Conservation (phyloP, 2,329 filamentous ascomycete species). For the Tolypocladium nubicola region DNA sequence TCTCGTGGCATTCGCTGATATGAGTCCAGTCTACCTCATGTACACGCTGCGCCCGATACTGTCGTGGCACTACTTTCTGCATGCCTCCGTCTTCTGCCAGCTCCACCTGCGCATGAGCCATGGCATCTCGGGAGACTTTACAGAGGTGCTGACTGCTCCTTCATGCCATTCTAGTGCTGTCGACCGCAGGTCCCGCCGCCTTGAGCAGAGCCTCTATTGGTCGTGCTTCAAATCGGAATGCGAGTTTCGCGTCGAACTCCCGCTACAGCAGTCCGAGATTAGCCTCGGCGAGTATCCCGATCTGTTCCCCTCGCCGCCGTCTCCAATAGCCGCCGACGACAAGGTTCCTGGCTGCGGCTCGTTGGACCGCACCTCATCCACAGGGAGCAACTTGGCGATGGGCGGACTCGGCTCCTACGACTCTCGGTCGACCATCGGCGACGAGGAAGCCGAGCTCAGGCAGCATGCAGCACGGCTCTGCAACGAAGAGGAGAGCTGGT, state of each 20-base stretch:
- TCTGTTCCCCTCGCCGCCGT: background rate
- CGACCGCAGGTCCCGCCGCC: background rate
- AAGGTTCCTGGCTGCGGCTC: background rate
- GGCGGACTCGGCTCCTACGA: background rate
- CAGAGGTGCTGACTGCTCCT: background rate
- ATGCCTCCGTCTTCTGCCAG: background rate
- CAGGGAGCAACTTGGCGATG: background rate
- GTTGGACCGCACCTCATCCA: background rate
- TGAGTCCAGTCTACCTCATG: conserved; percentile 23
- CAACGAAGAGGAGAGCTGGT: conserved; percentile 26
- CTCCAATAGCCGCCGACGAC: background rate
- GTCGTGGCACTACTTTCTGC: background rate
- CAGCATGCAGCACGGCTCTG: background rate
- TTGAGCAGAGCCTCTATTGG: background rate
- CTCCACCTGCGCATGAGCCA: background rate
- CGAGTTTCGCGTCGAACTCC: background rate
- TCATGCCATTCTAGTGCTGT: background rate
- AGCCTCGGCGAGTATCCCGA: background rate
- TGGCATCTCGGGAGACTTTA: background rate
- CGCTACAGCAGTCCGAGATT: background rate
- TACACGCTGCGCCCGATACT: conserved; percentile 17
- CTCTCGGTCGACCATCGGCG: background rate
- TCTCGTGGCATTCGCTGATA: background rate
- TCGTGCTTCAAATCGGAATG: background rate
- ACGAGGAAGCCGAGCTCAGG: background rate